Evolutionary conservation across 352 stramenopile species (phyloP).

Genomic region (Phytophthora agathidicida): DNA sequence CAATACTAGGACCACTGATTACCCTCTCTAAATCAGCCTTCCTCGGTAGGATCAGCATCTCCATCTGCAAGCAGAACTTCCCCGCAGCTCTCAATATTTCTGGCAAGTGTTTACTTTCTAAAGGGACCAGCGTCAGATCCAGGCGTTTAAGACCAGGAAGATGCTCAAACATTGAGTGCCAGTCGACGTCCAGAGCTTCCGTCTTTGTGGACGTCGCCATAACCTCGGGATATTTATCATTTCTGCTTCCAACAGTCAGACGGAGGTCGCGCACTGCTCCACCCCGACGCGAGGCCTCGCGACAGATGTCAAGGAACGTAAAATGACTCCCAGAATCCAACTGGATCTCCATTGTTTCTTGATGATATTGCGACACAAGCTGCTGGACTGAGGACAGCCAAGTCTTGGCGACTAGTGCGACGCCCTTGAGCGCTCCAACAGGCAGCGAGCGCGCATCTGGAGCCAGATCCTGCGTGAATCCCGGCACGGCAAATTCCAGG

Average conservation of each 20-base stretch:
- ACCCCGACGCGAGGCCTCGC: neutral
- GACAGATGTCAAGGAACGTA: neutral
- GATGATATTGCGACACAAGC: neutral
- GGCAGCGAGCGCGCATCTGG: neutral
- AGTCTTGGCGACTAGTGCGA: slow-evolving; percentile 7
- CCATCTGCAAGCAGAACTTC: slow-evolving; percentile 20
- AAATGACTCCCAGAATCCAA: neutral
- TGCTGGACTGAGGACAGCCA: neutral
- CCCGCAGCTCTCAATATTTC: slow-evolving; percentile 15
- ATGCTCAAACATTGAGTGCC: slow-evolving; percentile 13
- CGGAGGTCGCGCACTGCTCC: slow-evolving; percentile 1
- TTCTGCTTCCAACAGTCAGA: neutral
- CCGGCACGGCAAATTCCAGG: slow-evolving; percentile 6
- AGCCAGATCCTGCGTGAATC: slow-evolving; percentile 2
- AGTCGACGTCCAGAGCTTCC: slow-evolving; percentile 3
- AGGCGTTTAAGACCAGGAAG: slow-evolving; percentile 11
- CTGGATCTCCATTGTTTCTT: neutral
- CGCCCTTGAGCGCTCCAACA: neutral
- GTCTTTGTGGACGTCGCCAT: too few relatives aligned
- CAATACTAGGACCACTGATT: neutral
- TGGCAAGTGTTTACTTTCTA: slow-evolving; percentile 14
- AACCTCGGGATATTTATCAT: too few relatives aligned
- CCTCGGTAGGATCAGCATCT: slow-evolving; percentile 19
- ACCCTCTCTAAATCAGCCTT: neutral
- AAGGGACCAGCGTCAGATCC: slow-evolving; percentile 20